phyloP scores from a whole-genome alignment of 306 rosid genomes.

The Cucumis melo region DNA sequence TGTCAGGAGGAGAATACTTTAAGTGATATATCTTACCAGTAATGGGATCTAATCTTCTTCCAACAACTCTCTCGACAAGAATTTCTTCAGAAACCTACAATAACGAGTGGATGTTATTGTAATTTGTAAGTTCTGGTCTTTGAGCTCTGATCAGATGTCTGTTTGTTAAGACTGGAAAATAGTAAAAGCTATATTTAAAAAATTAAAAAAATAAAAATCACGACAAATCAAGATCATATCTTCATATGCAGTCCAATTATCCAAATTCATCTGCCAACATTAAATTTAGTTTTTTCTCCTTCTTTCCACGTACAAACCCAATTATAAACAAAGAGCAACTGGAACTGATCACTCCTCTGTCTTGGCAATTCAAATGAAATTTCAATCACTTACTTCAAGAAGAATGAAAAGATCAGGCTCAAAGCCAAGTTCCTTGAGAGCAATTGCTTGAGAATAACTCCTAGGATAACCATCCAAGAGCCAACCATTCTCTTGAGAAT shows the following conservation, averaged over 20 bases:
- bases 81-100: slow-evolving; percentile 72
- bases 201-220: background rate
- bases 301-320: too few species aligned
- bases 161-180: background rate
- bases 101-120: background rate
- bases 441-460: slow-evolving; percentile 82
- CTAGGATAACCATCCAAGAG: slow-evolving; percentile 95
- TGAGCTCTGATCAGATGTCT: background rate
- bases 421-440: slow-evolving; percentile 47
- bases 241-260: background rate
- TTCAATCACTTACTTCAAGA: slow-evolving; percentile 41
- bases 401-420: slow-evolving; percentile 68
- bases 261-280: background rate
- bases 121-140: background rate
- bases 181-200: background rate
- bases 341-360: background rate
- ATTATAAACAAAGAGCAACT: background rate
- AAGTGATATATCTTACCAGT: slow-evolving; percentile 88
- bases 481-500: slow-evolving; percentile 71
- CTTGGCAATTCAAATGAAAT: background rate
- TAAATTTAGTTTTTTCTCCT: background rate
- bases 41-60: slow-evolving; percentile 85
- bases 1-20: slow-evolving; percentile 85
- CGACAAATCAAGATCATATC: background rate
- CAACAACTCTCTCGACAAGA: slow-evolving; percentile 89